Conservation (phyloP, 2,329 filamentous ascomycete species). For the Parafenestella ontariensis region DNA sequence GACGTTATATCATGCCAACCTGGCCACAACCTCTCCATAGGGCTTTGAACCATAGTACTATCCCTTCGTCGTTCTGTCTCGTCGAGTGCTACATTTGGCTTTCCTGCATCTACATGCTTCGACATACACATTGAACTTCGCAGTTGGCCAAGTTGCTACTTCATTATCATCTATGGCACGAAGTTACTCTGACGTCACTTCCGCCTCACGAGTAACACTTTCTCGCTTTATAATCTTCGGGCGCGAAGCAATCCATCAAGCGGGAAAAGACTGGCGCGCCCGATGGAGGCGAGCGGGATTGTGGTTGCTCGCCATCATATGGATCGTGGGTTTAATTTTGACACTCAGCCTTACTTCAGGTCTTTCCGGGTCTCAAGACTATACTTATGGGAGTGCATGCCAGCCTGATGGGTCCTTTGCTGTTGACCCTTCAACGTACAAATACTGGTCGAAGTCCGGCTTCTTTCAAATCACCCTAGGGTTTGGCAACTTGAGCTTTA, state of each 20-base stretch:
- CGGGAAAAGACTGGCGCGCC: slow-evolving; percentile 3
- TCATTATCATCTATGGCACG: background rate
- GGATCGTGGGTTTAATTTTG: background rate
- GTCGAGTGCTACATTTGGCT: background rate
- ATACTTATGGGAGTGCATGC: background rate
- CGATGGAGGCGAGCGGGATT: slow-evolving; percentile 1
- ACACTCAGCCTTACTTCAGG: background rate
- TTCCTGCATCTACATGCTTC: background rate
- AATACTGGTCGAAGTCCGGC: slow-evolving; percentile 11
- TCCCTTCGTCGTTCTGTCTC: background rate
- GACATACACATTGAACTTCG: background rate
- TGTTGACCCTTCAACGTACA: slow-evolving; percentile 4
- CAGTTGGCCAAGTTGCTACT: background rate
- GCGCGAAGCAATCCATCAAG: slow-evolving; percentile 1
- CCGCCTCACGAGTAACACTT: background rate
- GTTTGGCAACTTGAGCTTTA: slow-evolving; percentile 20
- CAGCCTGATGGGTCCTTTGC: slow-evolving; percentile 16
- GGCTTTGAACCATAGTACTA: background rate
- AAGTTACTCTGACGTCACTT: background rate
- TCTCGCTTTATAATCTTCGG: background rate
- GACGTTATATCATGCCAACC: background rate
- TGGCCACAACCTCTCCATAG: background rate
- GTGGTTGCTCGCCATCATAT: slow-evolving; percentile 1
- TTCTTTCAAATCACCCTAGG: slow-evolving; percentile 33
- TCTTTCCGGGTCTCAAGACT: background rate